phyloP scores from a whole-genome alignment of 1,284 basidiomycete genomes.

The Pseudozyma thailandica region DNA sequence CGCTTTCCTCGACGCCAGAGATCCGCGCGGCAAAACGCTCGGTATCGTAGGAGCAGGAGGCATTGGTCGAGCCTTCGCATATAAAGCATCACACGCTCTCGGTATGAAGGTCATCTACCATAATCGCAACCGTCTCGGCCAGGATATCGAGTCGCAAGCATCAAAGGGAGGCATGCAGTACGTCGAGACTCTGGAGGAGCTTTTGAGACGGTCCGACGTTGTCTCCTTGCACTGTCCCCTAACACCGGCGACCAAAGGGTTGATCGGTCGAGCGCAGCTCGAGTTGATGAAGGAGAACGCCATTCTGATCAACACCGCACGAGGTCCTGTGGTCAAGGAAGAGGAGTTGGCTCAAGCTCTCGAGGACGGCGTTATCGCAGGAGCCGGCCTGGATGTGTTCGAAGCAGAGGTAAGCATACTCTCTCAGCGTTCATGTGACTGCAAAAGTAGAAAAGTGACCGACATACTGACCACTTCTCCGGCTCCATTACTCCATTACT shows the following conservation, averaged over 20 bases:
- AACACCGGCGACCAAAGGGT: constrained; percentile 67
- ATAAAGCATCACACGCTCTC: constrained; percentile 58
- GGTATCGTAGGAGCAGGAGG: constrained; percentile 64
- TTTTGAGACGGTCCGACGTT: constrained; percentile 69
- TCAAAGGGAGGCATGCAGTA: constrained; percentile 56
- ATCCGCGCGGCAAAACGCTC: constrained; percentile 56
- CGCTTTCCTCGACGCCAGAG: constrained; percentile 45
- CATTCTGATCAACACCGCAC: constrained; percentile 71
- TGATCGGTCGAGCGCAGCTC: constrained; percentile 69
- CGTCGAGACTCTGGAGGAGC: constrained; percentile 65
- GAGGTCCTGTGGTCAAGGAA: constrained; percentile 71
- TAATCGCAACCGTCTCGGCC: constrained; percentile 52
- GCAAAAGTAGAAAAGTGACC: neutral
- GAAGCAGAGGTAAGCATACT: constrained; percentile 32
- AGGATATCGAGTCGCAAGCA: constrained; percentile 62
- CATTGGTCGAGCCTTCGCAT: constrained; percentile 57
- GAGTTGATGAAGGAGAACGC: constrained; percentile 67
- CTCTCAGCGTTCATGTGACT: neutral
- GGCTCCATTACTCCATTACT: neutral
- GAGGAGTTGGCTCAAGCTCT: constrained; percentile 55
- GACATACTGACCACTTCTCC: neutral
- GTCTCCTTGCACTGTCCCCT: constrained; percentile 71
- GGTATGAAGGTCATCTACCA: constrained; percentile 62
- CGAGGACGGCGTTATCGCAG: constrained; percentile 67
- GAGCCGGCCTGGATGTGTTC: constrained; percentile 87